phyloP scores from a whole-genome alignment of 805 yeast species.

The Debaryomyces prosopidis region DNA sequence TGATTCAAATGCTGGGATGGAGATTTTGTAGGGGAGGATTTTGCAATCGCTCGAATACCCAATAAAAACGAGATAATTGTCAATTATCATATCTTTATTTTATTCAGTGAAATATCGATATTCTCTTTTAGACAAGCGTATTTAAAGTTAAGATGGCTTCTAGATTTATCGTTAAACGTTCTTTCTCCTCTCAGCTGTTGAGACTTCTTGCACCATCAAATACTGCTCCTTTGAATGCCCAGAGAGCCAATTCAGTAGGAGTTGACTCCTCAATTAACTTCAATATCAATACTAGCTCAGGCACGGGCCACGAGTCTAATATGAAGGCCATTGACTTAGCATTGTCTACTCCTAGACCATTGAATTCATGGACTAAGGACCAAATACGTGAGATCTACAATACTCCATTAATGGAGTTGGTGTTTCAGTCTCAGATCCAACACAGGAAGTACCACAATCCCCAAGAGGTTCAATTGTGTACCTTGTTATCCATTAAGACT shows the following conservation, averaged over 20 bases:
- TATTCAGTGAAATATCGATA: no score
- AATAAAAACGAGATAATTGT: neutral
- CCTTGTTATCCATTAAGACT: constrained; percentile 70
- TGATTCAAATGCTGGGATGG: neutral
- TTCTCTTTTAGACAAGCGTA: no score
- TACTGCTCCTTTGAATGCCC: neutral
- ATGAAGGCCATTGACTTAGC: constrained; percentile 16
- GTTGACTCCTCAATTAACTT: constrained; percentile 5
- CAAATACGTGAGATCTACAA: constrained; percentile 62
- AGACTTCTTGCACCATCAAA: neutral
- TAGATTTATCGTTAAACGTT: neutral
- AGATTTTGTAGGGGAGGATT: neutral
- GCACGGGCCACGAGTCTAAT: neutral
- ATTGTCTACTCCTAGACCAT: constrained; percentile 13
- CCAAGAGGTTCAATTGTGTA: constrained; percentile 69
- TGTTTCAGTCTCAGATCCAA: constrained; percentile 59
- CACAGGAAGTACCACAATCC: constrained; percentile 72
- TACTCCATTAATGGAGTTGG: constrained; percentile 64
- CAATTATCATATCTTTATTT: no score
- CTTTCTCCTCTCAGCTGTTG: neutral
- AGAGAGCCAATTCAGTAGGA: neutral
- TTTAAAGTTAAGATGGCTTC: neutral
- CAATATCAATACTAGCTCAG: constrained; percentile 5
- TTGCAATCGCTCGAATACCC: neutral
- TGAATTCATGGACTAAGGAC: constrained; percentile 55